Evolutionary conservation across 495 filamentous ascomycete genomes (phyloP), one percentile per base, ranked within the genome.

Genomic region (Penicillium antarcticum): DNA sequence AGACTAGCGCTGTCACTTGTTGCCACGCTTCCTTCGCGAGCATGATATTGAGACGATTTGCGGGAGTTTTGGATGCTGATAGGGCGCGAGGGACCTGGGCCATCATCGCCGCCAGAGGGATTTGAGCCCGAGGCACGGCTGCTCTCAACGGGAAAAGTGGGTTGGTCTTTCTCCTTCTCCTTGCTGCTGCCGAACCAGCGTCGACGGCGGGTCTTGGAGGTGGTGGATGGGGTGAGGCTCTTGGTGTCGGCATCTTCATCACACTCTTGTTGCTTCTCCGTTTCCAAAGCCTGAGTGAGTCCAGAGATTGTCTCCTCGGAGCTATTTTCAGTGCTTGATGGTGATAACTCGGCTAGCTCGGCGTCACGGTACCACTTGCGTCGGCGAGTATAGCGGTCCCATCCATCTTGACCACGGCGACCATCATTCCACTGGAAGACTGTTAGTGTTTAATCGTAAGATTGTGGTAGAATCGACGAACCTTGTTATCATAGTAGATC

Each of bases 401-500:
- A 99, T 35, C 91, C 88, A 55, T 97, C 94, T 62, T 85, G 83
- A 8, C 87, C 91, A 38, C 92, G 82, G 13, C 88, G 86, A 23
- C 91, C 92, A 59, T 95, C 90, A 63, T 89, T 85, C 94, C 94
- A 98, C 89, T 96, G 21, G 1, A 18, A 31, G 1, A 17, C 3
- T 1, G 44, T 57, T 42, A 61, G 43, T 17, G 34, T 42, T 10
- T 23, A 42, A 48, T 16, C 9, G 8, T 9, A 10, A 13, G 13
- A 24, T 7, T 29, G 26, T 17, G n/a, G 16, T 13, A 12, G 3
- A 5, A 2, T 26, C 42, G 34, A 31, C 49, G 34, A 65, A 92
- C 91, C 84, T 96, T 97, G 68, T 92, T 97, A 66, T 99, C 94
- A 70, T 96, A 97, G 69, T 94, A 99, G 38, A 95, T 87, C 94